Evolutionary conservation across 768 basidiomycete species (phyloP).

Genomic region (Calocybe gangraenosa): DNA sequence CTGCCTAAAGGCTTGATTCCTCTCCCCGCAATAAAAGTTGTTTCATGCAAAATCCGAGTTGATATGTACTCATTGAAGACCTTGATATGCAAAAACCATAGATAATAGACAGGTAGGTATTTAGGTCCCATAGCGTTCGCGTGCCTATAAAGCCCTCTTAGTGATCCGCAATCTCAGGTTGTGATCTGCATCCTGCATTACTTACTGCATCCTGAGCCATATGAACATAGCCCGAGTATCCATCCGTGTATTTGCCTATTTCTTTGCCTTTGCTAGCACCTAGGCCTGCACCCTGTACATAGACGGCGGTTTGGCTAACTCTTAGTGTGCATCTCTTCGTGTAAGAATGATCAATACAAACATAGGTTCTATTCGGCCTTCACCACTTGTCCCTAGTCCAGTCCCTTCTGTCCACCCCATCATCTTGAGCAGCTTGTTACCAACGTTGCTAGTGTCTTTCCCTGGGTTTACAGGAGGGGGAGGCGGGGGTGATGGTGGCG

Average conservation of each 20-base stretch:
- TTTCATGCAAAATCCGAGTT: background rate
- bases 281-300: conserved; percentile 82
- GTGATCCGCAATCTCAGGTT: conserved; percentile 11
- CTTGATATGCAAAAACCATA: conserved; percentile 9
- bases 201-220: conserved; percentile 71
- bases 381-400: conserved; percentile 78
- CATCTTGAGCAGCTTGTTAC: conserved; percentile 91
- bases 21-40: background rate
- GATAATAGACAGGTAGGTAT: conserved; percentile 3
- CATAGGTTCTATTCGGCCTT: conserved; percentile 88
- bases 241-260: conserved; percentile 65
- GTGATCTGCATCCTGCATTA: conserved; percentile 11
- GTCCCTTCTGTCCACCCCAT: conserved; percentile 97
- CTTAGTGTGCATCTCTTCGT: background rate
- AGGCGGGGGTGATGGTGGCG: conserved; percentile 59
- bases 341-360: conserved; percentile 29
- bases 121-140: conserved; percentile 36
- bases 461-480: conserved; percentile 65
- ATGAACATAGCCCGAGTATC: conserved; percentile 65
- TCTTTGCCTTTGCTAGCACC: conserved; percentile 93
- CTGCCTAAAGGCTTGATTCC: background rate
- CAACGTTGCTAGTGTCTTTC: conserved; percentile 81
- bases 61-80: background rate
- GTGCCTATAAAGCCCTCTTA: conserved; percentile 26
- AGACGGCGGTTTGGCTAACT: conserved; percentile 74